Evolutionary conservation across 306 rosid genomes (phyloP).

Genomic region (Ziziphus jujuba): DNA sequence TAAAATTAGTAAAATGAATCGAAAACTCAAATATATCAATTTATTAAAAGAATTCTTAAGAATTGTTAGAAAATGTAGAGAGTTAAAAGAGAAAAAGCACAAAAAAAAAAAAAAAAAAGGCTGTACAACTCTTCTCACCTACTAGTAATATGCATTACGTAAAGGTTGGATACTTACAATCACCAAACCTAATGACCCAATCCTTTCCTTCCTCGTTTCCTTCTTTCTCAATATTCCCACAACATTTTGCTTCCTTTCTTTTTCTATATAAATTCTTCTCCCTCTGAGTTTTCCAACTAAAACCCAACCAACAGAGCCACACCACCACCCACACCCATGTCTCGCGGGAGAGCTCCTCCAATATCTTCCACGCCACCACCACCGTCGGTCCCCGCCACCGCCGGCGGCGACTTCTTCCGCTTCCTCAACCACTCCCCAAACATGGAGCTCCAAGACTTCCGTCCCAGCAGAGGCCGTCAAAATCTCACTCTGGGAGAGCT

Average conservation of each 20-base stretch:
- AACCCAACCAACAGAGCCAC: neutral
- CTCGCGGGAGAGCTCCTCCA: slow-evolving; percentile 19
- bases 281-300: neutral
- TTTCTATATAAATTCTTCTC: slow-evolving; percentile 31
- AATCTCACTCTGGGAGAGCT: slow-evolving; percentile 69
- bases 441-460: slow-evolving; percentile 47
- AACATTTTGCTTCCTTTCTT: too few species aligned
- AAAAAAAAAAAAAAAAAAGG: too few species aligned
- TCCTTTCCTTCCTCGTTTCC: neutral
- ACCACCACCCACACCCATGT: slow-evolving; percentile 28
- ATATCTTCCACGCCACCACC: slow-evolving; percentile 25
- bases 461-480: neutral
- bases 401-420: slow-evolving; percentile 20
- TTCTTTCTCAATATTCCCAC: too few species aligned
- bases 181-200: slow-evolving; percentile 30
- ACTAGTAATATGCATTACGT: slow-evolving; percentile 18
- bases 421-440: slow-evolving; percentile 45
- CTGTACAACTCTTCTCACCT: slow-evolving; percentile 26
- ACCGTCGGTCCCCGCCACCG: neutral
- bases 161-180: slow-evolving; percentile 25
- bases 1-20: too few species aligned
- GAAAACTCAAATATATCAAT: too few species aligned
- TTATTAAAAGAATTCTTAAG: neutral
- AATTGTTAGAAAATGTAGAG: slow-evolving; percentile 16
- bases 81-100: too few species aligned